These are phyloP conservation scores for Kalanchoe fedtschenkoi DNA, from an alignment of 164 flowering plant species.

Conservation along the genomic window DNA sequence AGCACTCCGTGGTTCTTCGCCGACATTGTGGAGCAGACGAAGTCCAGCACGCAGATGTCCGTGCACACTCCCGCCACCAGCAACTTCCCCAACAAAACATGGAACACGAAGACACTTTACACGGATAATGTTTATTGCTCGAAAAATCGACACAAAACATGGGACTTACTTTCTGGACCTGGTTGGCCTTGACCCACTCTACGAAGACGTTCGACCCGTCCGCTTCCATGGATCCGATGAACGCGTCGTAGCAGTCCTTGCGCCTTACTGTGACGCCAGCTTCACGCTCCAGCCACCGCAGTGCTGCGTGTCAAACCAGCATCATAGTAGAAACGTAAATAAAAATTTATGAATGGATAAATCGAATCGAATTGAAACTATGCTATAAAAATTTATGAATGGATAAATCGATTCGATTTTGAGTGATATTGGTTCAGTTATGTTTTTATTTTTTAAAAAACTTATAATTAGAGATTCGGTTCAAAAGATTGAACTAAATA, in stretches of 20 bases:
- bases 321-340: not conserved
- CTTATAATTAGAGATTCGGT: too few species aligned
- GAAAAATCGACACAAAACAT: not conserved
- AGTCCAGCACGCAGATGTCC: constrained; percentile 40
- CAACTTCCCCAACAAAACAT: constrained; percentile 8
- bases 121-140: not conserved
- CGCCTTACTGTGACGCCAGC: constrained; percentile 52
- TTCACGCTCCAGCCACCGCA: constrained; percentile 73
- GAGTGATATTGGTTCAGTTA: too few species aligned
- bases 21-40: constrained; percentile 35
- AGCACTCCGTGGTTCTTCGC: constrained; percentile 32
- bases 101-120: not conserved
- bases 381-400: too few species aligned
- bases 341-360: too few species aligned
- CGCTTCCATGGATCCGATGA: constrained; percentile 59
- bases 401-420: too few species aligned
- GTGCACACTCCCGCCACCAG: constrained; percentile 38
- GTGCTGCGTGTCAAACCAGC: constrained; percentile 20
- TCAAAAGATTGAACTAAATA: too few species aligned
- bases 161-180: constrained; percentile 53
- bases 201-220: constrained; percentile 80
- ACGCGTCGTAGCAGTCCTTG: constrained; percentile 86
- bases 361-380: too few species aligned
- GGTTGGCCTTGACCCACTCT: constrained; percentile 65
- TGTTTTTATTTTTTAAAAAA: too few species aligned